A percentile compares a stretch with the other conserved stretches of the same genome.
These are phyloP conservation scores for Phialocephala subalpina DNA, from an alignment of 2,329 filamentous ascomycete species.

Conservation along the genomic window DNA sequence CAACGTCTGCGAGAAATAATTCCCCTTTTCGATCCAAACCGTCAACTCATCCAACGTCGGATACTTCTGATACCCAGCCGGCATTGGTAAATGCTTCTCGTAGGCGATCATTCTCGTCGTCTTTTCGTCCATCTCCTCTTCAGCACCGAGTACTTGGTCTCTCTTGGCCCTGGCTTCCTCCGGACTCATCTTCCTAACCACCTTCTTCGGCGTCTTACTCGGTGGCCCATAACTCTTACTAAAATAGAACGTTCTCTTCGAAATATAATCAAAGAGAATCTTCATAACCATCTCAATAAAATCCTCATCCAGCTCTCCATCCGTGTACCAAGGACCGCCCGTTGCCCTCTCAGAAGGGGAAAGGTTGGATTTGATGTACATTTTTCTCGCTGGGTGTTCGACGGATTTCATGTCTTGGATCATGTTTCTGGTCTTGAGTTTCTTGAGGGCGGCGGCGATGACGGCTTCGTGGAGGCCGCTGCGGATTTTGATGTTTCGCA, in stretches of 20 bases:
- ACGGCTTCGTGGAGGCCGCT: conserved; percentile 86
- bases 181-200: conserved; percentile 57
- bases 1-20: conserved; percentile 74
- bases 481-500: conserved; percentile 80
- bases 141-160: conserved; percentile 33
- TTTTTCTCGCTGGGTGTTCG: conserved; percentile 89
- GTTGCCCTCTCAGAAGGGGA: conserved; percentile 89
- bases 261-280: conserved; percentile 77
- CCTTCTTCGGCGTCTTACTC: conserved; percentile 61
- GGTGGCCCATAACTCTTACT: conserved; percentile 27
- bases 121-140: conserved; percentile 31
- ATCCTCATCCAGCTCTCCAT: conserved; percentile 86
- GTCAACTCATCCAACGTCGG: conserved; percentile 84
- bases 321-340: conserved; percentile 93
- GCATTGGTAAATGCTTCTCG: conserved; percentile 54
- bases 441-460: conserved; percentile 83
- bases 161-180: conserved; percentile 46
- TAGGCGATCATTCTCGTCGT: conserved; percentile 22
- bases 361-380: conserved; percentile 91
- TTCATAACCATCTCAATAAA: conserved; percentile 82
- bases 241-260: conserved; percentile 73
- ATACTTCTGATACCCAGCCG: conserved; percentile 76
- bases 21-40: conserved; percentile 71
- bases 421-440: conserved; percentile 80
- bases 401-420: conserved; percentile 92